A percentile compares a stretch with the other conserved stretches of the same genome.
These are phyloP conservation scores for Achaetomiella virescens DNA, from an alignment of 495 filamentous ascomycete species.

Conservation along the genomic window DNA sequence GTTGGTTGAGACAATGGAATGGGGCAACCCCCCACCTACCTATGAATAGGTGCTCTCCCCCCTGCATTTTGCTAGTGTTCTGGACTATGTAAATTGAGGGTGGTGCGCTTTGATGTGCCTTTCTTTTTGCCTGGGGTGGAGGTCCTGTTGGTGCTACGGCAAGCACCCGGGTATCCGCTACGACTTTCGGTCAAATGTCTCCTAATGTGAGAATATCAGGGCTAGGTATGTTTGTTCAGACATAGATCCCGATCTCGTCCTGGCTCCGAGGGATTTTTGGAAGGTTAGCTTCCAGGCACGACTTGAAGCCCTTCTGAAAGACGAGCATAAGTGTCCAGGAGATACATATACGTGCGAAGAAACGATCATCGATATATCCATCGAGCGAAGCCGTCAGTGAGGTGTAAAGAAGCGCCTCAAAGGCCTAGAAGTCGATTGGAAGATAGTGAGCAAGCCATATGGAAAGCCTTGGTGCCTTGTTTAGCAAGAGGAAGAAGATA, in stretches of 20 bases:
- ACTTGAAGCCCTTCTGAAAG: slow-evolving; percentile 12
- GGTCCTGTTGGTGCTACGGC: too few species aligned
- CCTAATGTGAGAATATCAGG: slow-evolving; percentile 11
- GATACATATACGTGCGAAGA: slow-evolving; percentile 7
- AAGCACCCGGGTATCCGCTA: slow-evolving; percentile 7
- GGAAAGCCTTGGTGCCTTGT: slow-evolving; percentile 1
- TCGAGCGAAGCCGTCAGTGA: slow-evolving; percentile 10
- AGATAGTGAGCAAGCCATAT: slow-evolving; percentile 8
- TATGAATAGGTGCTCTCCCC: too few species aligned
- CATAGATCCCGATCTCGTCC: slow-evolving; percentile 3
- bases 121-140: too few species aligned
- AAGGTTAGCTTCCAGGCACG: slow-evolving; percentile 6
- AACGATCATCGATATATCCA: slow-evolving; percentile 12
- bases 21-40: too few species aligned
- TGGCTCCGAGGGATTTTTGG: slow-evolving; percentile 11
- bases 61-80: too few species aligned
- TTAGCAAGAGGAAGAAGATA: slow-evolving; percentile 6
- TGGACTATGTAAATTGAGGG: too few species aligned
- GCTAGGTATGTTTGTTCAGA: slow-evolving; percentile 8
- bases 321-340: not conserved
- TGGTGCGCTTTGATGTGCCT: too few species aligned
- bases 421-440: slow-evolving; percentile 5
- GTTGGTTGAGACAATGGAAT: too few species aligned
- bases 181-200: slow-evolving; percentile 9
- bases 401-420: slow-evolving; percentile 13